Evolutionary conservation across 257 asterid genomes (phyloP).

Genomic region (Nicotiana undulata): DNA sequence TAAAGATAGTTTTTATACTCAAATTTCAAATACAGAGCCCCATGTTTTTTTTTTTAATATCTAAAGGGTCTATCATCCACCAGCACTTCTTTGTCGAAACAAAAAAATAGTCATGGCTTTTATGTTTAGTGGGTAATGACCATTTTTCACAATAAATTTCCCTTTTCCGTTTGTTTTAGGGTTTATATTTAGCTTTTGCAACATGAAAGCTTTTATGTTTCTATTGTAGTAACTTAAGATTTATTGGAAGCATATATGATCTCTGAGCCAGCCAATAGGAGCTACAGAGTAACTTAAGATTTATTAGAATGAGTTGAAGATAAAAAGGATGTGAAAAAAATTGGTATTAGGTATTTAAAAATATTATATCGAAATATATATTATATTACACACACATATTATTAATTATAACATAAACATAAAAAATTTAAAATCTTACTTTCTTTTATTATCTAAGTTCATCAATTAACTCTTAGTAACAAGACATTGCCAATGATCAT

Average conservation of each 20-base stretch:
- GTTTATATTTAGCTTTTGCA: neutral
- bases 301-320: neutral
- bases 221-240: no score
- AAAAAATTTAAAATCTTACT: no score
- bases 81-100: neutral
- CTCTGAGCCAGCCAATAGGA: no score
- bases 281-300: neutral
- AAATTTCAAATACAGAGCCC: neutral
- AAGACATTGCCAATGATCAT: no score
- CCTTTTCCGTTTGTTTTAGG: neutral
- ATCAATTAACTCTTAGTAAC: no score
- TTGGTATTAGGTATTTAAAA: no score
- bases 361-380: no score
- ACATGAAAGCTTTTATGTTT: neutral
- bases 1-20: neutral
- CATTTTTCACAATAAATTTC: neutral
- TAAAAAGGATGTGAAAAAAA: neutral
- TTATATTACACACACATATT: no score
- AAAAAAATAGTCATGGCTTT: neutral
- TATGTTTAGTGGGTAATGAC: neutral
- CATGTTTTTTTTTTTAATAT: no score
- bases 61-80: neutral
- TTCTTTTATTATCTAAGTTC: no score
- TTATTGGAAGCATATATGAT: no score
- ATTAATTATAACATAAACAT: no score